These are phyloP conservation scores for Hordeum marinum DNA, from an alignment of 176 grass and related monocot species.

Conservation along the genomic window DNA sequence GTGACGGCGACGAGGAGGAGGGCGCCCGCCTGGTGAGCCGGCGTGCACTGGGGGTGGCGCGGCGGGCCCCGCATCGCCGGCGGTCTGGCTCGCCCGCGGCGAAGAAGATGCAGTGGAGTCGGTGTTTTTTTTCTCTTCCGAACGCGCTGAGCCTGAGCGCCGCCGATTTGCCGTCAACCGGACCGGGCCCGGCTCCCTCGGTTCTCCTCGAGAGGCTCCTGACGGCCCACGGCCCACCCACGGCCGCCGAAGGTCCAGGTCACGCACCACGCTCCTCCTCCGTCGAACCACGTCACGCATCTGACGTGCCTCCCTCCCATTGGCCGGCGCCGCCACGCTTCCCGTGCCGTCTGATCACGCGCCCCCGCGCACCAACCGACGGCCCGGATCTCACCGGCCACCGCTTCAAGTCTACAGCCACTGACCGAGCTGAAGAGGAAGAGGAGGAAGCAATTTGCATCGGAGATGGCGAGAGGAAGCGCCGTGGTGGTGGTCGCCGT, in stretches of 20 bases:
- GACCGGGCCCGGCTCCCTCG: not conserved
- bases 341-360: not conserved
- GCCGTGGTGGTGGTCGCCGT: not conserved
- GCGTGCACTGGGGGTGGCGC: slow-evolving; percentile 29
- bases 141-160: no score
- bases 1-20: slow-evolving; percentile 57
- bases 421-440: not conserved
- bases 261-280: not conserved
- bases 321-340: not conserved
- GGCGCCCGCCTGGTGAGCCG: slow-evolving; percentile 51
- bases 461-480: slow-evolving; percentile 29
- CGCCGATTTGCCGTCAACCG: no score
- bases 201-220: not conserved
- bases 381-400: not conserved
- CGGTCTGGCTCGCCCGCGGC: not conserved
- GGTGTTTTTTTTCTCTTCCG: no score
- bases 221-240: not conserved
- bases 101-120: no score
- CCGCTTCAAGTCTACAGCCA: not conserved
- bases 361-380: not conserved
- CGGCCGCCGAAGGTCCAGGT: no score
- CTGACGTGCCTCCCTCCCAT: slow-evolving; percentile 33
- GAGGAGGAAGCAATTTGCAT: not conserved
- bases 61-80: not conserved
- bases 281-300: slow-evolving; percentile 29